Conservation (phyloP, 495 filamentous ascomycete species). For the Bryoglossum gracile region DNA sequence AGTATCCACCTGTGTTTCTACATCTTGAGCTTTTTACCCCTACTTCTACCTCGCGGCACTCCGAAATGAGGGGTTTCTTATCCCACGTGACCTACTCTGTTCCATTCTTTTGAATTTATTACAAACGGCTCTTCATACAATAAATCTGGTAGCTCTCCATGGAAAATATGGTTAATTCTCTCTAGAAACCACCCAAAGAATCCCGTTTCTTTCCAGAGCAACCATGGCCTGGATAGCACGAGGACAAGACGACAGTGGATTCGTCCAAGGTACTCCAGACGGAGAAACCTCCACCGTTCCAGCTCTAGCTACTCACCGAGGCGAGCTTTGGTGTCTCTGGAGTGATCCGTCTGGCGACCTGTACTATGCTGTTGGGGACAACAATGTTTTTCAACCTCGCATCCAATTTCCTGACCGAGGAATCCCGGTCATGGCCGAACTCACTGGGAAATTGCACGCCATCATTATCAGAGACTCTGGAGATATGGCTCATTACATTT, state of each 20-base stretch:
- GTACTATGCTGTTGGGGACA: constrained; percentile 24
- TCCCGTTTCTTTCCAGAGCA: too few species aligned
- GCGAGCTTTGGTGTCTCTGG: constrained; percentile 29
- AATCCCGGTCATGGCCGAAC: constrained; percentile 25
- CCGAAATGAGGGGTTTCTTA: too few species aligned
- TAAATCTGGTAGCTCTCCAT: too few species aligned
- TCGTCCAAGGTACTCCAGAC: constrained; percentile 11
- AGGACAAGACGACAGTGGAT: constrained; percentile 10
- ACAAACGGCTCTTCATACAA: not conserved
- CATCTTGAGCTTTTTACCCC: too few species aligned
- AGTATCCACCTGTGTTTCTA: too few species aligned
- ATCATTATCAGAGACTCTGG: constrained; percentile 23
- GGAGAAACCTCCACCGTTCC: constrained; percentile 23
- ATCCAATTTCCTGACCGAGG: constrained; percentile 22
- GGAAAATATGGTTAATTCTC: too few species aligned
- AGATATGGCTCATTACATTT: constrained; percentile 25
- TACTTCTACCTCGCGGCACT: too few species aligned
- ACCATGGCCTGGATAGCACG: constrained; percentile 14
- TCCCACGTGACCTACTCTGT: not conserved
- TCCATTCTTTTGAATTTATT: too few species aligned
- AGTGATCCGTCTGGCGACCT: constrained; percentile 20
- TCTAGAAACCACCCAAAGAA: too few species aligned
- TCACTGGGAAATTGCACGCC: constrained; percentile 27
- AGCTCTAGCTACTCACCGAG: constrained; percentile 24
- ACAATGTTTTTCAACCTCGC: constrained; percentile 18